phyloP scores from a whole-genome alignment of 352 stramenopile species.

The Pythium brassicae region DNA sequence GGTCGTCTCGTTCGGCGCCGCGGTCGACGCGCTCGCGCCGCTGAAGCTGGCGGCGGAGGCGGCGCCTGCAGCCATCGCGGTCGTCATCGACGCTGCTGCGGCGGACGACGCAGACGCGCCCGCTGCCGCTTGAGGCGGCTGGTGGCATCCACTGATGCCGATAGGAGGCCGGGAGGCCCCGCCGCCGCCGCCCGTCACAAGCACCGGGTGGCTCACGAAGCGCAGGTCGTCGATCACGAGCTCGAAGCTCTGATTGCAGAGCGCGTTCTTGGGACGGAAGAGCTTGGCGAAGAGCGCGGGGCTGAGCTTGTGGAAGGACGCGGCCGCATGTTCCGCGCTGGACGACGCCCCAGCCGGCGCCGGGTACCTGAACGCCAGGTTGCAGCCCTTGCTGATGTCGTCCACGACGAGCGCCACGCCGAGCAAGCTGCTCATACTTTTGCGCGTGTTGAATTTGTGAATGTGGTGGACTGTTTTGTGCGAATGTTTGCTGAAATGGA shows the following conservation, averaged over 20 bases:
- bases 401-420: constrained; percentile 83
- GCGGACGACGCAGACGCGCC: background rate
- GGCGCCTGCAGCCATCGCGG: background rate
- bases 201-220: constrained; percentile 83
- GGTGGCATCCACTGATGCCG: too few relatives aligned
- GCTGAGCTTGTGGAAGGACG: constrained; percentile 75
- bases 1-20: constrained; percentile 42
- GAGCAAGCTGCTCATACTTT: constrained; percentile 35
- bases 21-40: background rate
- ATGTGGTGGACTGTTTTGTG: too few relatives aligned
- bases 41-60: background rate
- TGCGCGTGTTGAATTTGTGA: too few relatives aligned
- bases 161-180: background rate
- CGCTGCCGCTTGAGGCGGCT: background rate
- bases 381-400: constrained; percentile 87
- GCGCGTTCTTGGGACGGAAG: constrained; percentile 84
- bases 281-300: constrained; percentile 79
- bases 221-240: constrained; percentile 83
- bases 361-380: constrained; percentile 83
- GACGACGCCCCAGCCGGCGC: constrained; percentile 37
- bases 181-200: constrained; percentile 42
- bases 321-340: constrained; percentile 38
- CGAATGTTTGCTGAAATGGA: background rate
- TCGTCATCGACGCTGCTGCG: too few relatives aligned
- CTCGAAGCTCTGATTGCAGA: constrained; percentile 86